phyloP scores from a whole-genome alignment of 257 asterid species.

The Jacaranda mimosifolia region DNA sequence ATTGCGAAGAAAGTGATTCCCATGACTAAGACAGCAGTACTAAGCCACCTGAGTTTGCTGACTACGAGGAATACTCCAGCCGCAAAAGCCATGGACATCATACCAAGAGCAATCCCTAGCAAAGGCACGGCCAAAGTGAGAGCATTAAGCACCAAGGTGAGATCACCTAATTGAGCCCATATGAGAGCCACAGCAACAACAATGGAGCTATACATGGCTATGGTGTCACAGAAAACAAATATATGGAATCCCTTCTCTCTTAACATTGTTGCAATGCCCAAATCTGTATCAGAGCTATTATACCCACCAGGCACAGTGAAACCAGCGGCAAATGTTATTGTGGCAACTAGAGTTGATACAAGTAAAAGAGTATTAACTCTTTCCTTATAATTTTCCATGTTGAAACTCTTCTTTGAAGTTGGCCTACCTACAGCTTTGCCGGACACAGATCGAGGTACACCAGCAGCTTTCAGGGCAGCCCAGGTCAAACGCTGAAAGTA shows the following conservation, averaged over 20 bases:
- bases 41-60: constrained; percentile 49
- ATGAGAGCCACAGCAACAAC: constrained; percentile 43
- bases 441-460: constrained; percentile 23
- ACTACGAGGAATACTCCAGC: constrained; percentile 44
- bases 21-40: constrained; percentile 33
- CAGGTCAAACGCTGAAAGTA: constrained; percentile 40
- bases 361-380: constrained; percentile 49
- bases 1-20: constrained; percentile 34
- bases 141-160: constrained; percentile 25
- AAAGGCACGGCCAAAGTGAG: constrained; percentile 40
- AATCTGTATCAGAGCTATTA: constrained; percentile 26
- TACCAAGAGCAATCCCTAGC: constrained; percentile 40
- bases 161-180: constrained; percentile 55
- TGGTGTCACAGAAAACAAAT: constrained; percentile 48
- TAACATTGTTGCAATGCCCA: constrained; percentile 52
- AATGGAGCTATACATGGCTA: constrained; percentile 50
- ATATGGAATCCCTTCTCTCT: constrained; percentile 37
- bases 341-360: constrained; percentile 46
- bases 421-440: neutral
- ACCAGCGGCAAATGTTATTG: constrained; percentile 50
- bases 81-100: constrained; percentile 55
- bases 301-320: constrained; percentile 58
- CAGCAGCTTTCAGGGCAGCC: constrained; percentile 41
- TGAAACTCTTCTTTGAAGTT: neutral
- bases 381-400: constrained; percentile 32